Percentiles rank a stretch among this genome's conserved stretches.
Conservation (phyloP, 257 asterid species). For the Solanum ahanhuiri region DNA sequence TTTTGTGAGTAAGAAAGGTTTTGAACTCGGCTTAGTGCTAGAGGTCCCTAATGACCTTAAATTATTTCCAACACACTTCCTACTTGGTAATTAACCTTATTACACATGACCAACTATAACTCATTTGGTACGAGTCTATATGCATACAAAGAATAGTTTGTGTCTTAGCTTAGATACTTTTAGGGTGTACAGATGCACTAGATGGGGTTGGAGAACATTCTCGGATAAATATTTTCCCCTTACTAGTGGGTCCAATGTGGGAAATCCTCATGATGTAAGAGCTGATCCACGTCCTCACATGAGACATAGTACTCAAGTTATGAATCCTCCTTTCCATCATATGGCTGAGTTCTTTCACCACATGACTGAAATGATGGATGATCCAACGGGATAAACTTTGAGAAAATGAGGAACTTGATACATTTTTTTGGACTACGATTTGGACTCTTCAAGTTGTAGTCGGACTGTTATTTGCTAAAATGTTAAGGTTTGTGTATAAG, state of each 20-base stretch:
- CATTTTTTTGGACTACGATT: neutral
- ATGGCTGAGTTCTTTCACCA: too few relatives aligned
- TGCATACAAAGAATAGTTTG: neutral
- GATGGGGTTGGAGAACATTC: neutral
- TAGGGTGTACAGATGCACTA: neutral
- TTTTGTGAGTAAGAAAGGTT: neutral
- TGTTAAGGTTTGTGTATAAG: too few relatives aligned
- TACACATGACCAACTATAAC: neutral
- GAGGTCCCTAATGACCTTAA: neutral
- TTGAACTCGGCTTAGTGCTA: neutral
- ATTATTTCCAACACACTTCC: neutral
- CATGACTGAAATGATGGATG: neutral
- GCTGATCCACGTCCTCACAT: neutral
- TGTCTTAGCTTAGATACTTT: neutral
- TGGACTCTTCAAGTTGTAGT: neutral
- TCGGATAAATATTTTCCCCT: neutral
- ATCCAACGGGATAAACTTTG: neutral
- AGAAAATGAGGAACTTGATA: neutral
- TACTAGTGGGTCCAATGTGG: neutral
- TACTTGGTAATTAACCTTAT: neutral
- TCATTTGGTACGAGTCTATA: neutral
- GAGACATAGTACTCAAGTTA: neutral
- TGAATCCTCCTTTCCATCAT: neutral
- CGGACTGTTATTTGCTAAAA: too few relatives aligned
- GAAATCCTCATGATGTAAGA: neutral